Conservation (phyloP, 2,329 filamentous ascomycete genomes). For the Biscogniauxia sp. region DNA sequence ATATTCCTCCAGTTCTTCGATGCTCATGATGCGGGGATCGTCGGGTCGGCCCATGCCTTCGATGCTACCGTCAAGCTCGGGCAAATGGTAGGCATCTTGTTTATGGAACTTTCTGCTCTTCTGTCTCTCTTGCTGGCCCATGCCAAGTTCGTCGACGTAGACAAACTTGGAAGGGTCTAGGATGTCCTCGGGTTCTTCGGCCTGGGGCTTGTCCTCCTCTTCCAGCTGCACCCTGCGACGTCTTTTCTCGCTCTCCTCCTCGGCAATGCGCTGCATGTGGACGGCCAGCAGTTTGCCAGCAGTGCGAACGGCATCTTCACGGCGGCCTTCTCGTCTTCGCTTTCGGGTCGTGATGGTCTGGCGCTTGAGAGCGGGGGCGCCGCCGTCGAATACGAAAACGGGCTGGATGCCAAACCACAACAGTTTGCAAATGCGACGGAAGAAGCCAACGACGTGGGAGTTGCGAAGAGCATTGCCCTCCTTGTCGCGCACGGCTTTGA, state of each 20-base stretch:
- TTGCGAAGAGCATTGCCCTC: conserved; percentile 96
- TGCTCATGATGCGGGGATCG: conserved; percentile 93
- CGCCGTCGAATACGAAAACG: conserved; percentile 97
- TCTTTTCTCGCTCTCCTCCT: conserved; percentile 74
- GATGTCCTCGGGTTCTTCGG: conserved; percentile 61
- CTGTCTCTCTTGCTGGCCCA: conserved; percentile 73
- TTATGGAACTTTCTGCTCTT: conserved; percentile 79
- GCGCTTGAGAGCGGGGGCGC: conserved; percentile 84
- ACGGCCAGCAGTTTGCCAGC: conserved; percentile 88
- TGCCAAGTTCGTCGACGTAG: conserved; percentile 86
- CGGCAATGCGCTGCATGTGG: conserved; percentile 87
- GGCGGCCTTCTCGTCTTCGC: conserved; percentile 76
- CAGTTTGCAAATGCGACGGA: conserved; percentile 95
- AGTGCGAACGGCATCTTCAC: conserved; percentile 89
- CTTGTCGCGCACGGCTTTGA: conserved; percentile 97
- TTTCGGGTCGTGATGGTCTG: conserved; percentile 83
- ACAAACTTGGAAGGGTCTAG: conserved; percentile 69
- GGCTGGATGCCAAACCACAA: conserved; percentile 95
- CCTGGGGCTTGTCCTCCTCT: conserved; percentile 35
- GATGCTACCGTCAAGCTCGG: conserved; percentile 76
- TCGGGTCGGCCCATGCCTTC: conserved; percentile 85
- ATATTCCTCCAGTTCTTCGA: conserved; percentile 92
- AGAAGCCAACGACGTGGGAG: conserved; percentile 95
- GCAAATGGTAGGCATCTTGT: conserved; percentile 93
- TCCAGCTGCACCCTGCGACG: conserved; percentile 46